These are phyloP conservation scores for Gracilaria domingensis DNA, from an alignment of 23 red algal genomes.

Conservation along the genomic window DNA sequence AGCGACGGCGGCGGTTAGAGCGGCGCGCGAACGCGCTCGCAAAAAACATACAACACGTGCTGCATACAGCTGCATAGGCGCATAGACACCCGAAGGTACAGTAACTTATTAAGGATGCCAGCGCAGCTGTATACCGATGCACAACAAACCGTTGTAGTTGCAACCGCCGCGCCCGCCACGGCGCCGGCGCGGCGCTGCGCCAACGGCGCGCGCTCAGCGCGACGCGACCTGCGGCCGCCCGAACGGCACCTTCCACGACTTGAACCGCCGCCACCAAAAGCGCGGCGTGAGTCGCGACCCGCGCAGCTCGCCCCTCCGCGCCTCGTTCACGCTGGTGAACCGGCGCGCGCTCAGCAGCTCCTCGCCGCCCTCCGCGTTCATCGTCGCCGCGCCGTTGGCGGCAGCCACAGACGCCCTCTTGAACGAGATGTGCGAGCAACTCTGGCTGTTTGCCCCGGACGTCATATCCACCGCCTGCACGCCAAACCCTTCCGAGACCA, in stretches of 20 bases:
- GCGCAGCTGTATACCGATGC: background rate
- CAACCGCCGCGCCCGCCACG: too few relatives aligned
- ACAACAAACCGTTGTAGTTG: too few relatives aligned
- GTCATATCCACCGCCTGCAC: background rate
- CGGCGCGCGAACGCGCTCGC: too few relatives aligned
- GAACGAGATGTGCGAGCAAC: conserved; percentile 3
- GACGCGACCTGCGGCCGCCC: background rate
- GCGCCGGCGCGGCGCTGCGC: too few relatives aligned
- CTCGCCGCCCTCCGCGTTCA: background rate
- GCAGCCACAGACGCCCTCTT: background rate
- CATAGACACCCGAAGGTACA: too few relatives aligned
- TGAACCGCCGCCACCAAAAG: background rate
- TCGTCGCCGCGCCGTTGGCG: background rate
- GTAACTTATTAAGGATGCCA: too few relatives aligned
- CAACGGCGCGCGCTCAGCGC: background rate
- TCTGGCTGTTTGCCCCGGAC: background rate
- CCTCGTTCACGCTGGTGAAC: background rate
- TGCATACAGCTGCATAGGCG: too few relatives aligned
- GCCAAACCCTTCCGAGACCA: background rate
- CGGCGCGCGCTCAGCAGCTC: background rate
- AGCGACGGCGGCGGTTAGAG: background rate
- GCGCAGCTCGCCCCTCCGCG: background rate
- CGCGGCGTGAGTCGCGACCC: background rate
- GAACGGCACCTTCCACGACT: background rate
- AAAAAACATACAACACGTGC: background rate